Evolutionary conservation across 2,329 filamentous ascomycete species (phyloP).

Genomic region (Alternaria brassicicola): DNA sequence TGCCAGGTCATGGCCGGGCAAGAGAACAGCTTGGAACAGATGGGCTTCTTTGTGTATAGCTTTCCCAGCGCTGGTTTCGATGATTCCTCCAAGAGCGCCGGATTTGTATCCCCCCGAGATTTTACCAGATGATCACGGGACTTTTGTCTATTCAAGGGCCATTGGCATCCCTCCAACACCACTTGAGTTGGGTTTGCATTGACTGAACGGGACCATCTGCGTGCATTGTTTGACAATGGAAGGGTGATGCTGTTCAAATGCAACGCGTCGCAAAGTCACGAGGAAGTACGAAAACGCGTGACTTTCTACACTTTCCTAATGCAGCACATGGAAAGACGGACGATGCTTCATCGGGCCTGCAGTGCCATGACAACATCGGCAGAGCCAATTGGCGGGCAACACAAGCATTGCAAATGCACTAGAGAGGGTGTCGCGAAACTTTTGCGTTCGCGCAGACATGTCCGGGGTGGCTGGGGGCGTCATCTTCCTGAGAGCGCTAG

Average conservation of each 20-base stretch:
- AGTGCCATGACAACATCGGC: constrained; percentile 9
- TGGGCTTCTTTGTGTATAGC: not conserved
- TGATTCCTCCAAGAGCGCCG: not conserved
- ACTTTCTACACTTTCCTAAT: constrained; percentile 5
- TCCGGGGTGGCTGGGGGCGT: constrained; percentile 17
- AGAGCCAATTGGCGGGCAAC: constrained; percentile 20
- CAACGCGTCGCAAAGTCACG: constrained; percentile 7
- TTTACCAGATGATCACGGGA: not conserved
- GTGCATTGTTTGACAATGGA: not conserved
- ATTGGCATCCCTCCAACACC: not conserved
- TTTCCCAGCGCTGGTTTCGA: not conserved
- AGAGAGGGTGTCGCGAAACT: constrained; percentile 7
- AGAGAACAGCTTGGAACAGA: not conserved
- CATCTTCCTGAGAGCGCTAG: constrained; percentile 11
- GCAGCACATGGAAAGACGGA: constrained; percentile 1
- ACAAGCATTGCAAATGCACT: not conserved
- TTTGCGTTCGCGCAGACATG: constrained; percentile 12
- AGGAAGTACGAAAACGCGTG: constrained; percentile 10
- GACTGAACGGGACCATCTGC: not conserved
- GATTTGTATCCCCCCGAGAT: not conserved
- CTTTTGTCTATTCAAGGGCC: not conserved
- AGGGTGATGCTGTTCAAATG: not conserved
- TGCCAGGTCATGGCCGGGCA: constrained; percentile 3
- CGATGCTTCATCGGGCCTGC: constrained; percentile 14
- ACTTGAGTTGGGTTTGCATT: not conserved